Conservation (phyloP, 164 flowering plant species). For the Warburgia ugandensis region DNA sequence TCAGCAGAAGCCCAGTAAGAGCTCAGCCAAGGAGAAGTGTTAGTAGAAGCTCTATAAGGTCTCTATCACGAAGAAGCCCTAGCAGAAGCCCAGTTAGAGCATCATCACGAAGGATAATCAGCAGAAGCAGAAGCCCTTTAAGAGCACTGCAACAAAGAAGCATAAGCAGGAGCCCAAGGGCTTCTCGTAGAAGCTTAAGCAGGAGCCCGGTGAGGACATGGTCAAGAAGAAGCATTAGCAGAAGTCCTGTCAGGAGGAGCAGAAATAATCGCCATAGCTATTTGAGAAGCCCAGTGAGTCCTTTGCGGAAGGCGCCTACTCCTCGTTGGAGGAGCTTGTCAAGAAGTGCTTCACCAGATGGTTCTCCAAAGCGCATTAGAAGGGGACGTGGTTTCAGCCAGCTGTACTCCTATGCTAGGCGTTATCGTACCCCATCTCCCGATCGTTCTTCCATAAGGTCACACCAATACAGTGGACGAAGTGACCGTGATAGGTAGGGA, state of each 20-base stretch:
- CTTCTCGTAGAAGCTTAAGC: conserved; percentile 28
- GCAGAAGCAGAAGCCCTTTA: conserved; percentile 40
- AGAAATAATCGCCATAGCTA: conserved; percentile 53
- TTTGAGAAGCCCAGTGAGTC: conserved; percentile 56
- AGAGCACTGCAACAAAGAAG: conserved; percentile 16
- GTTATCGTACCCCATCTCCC: conserved; percentile 86
- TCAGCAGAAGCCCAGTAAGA: conserved; percentile 42
- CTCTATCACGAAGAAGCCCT: conserved; percentile 25
- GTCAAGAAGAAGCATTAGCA: conserved; percentile 28
- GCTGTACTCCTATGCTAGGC: conserved; percentile 77
- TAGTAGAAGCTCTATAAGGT: conserved; percentile 41
- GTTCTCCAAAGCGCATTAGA: conserved; percentile 83
- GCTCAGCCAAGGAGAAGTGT: conserved; percentile 23
- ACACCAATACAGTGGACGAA: conserved; percentile 62
- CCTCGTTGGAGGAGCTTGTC: conserved; percentile 63
- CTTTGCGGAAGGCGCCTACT: conserved; percentile 55
- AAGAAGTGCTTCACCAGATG: conserved; percentile 79
- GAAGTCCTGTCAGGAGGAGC: conserved; percentile 38
- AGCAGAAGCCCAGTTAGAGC: conserved; percentile 40
- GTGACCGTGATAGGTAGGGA: conserved; percentile 65
- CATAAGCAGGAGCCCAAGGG: conserved; percentile 25
- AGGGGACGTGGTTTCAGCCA: conserved; percentile 96
- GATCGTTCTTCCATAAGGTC: conserved; percentile 80
- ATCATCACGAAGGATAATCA: conserved; percentile 22
- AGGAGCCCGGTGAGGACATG: conserved; percentile 37